These are phyloP conservation scores for Hortiboletus campestris DNA, from an alignment of 768 basidiomycete genomes.

Conservation along the genomic window DNA sequence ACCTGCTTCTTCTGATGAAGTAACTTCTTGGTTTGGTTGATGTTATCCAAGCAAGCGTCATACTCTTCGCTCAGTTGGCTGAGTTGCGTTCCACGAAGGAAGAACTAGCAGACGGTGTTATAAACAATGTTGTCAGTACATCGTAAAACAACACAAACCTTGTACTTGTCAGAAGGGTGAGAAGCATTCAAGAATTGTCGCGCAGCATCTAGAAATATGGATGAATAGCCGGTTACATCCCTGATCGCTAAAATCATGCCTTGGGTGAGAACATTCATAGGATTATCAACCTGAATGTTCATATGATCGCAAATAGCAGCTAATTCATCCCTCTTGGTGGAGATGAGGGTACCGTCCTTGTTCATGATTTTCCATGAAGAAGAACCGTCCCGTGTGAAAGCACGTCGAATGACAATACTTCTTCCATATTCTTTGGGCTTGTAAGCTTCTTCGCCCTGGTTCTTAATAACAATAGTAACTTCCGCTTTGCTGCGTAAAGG, in stretches of 20 bases:
- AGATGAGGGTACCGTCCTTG: constrained; percentile 62
- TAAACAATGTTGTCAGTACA: background rate
- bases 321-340: constrained; percentile 80
- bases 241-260: constrained; percentile 37
- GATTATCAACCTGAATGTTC: constrained; percentile 96
- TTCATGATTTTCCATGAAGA: constrained; percentile 82
- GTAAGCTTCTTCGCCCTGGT: constrained; percentile 89
- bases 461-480: constrained; percentile 81
- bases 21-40: constrained; percentile 62
- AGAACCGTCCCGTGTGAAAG: constrained; percentile 72
- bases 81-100: constrained; percentile 91
- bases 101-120: constrained; percentile 58
- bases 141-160: constrained; percentile 43
- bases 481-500: constrained; percentile 43
- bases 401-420: constrained; percentile 79
- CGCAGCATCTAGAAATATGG: constrained; percentile 30
- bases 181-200: constrained; percentile 83
- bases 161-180: constrained; percentile 82
- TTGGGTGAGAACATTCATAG: constrained; percentile 92
- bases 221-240: background rate
- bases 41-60: constrained; percentile 68
- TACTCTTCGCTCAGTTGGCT: constrained; percentile 88
- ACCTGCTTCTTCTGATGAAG: constrained; percentile 71
- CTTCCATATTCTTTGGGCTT: constrained; percentile 82
- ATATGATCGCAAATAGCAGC: constrained; percentile 90